Evolutionary conservation across 169 alveolate species (phyloP).

Genomic region (Perkinsus marinus): DNA sequence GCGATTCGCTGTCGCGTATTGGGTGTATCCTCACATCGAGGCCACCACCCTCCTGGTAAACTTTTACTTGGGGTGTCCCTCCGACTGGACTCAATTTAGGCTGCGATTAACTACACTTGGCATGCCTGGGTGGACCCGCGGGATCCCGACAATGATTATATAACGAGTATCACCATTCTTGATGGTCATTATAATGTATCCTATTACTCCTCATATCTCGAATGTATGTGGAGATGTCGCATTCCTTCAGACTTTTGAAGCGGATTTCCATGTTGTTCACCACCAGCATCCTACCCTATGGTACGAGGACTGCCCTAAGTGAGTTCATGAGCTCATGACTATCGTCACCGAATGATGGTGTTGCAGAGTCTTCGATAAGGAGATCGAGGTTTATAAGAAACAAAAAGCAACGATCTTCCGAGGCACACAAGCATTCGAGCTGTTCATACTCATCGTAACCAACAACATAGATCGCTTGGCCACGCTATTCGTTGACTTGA

Average conservation of each 20-base stretch:
- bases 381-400: not conserved
- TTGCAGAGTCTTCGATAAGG: not conserved
- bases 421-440: not conserved
- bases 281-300: not conserved
- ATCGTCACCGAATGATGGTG: not conserved
- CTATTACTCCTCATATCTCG: not conserved
- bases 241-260: not conserved
- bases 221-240: not conserved
- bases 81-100: not conserved
- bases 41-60: not conserved
- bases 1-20: not conserved
- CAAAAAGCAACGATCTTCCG: conserved; percentile 1
- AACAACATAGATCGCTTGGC: not conserved
- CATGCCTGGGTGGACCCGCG: not conserved
- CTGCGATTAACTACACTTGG: not conserved
- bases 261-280: not conserved
- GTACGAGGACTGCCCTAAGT: not conserved
- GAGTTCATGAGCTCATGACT: not conserved
- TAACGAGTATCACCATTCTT: not conserved
- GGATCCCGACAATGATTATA: not conserved
- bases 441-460: not conserved
- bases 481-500: not conserved
- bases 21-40: not conserved
- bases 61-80: too few relatives aligned
- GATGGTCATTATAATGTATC: not conserved